phyloP scores from a whole-genome alignment of 2,329 filamentous ascomycete genomes.

The Penicillium sp. region DNA sequence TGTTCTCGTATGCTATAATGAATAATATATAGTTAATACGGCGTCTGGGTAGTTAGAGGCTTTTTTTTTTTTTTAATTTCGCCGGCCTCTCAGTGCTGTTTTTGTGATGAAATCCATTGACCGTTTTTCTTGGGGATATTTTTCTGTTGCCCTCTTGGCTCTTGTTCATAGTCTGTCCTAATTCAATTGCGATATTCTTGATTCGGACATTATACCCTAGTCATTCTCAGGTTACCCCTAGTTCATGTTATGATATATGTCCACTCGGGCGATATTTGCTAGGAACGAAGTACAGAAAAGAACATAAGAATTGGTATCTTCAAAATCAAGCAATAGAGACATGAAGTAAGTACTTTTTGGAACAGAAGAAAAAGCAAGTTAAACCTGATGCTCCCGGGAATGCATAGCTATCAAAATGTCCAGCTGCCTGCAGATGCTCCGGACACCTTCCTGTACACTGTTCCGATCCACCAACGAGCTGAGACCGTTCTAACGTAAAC shows the following conservation, averaged over 20 bases:
- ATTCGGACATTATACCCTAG: background rate
- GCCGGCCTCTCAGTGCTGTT: conserved; percentile 16
- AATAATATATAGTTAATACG: conserved; percentile 41
- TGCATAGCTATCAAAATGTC: conserved; percentile 6
- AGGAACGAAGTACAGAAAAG: background rate
- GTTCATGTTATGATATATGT: background rate
- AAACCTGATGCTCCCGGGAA: background rate
- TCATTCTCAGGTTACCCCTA: background rate
- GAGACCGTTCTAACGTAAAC: background rate
- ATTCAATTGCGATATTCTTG: conserved; percentile 11
- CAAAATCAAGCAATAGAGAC: conserved; percentile 13
- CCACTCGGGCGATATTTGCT: background rate
- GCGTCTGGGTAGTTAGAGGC: conserved; percentile 35
- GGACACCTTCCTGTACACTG: conserved; percentile 3
- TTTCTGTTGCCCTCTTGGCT: conserved; percentile 13
- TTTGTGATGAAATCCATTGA: conserved; percentile 31
- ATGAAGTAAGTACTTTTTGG: conserved; percentile 14
- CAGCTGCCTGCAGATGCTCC: conserved; percentile 4
- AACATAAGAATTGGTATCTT: conserved; percentile 15
- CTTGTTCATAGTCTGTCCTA: conserved; percentile 5
- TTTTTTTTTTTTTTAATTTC: conserved; percentile 18
- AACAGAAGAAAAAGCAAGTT: conserved; percentile 13
- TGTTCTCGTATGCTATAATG: conserved; percentile 35
- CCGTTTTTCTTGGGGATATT: conserved; percentile 19
- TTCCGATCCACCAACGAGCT: background rate